A percentile compares a stretch with the other conserved stretches of the same genome.
Evolutionary conservation across 306 rosid species (phyloP).

Genomic region (Quercus wislizeni): DNA sequence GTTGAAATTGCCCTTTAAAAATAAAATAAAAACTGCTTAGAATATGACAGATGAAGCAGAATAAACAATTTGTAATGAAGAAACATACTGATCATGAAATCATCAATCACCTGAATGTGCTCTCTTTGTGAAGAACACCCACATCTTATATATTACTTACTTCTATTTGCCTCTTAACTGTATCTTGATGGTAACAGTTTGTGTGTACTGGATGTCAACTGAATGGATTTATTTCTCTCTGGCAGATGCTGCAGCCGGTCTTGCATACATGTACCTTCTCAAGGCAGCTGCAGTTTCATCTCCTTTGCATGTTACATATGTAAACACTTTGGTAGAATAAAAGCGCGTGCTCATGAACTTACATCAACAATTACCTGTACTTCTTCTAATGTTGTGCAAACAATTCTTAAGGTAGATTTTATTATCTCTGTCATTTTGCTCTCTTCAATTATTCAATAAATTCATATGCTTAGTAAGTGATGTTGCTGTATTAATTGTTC

Average conservation of each 20-base stretch:
- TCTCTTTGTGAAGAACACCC: not conserved
- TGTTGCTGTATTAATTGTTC: constrained; percentile 1
- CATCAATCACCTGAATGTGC: not conserved
- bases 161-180: not conserved
- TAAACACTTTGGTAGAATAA: constrained; percentile 74
- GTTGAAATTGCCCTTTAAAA: not conserved
- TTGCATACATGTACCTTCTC: constrained; percentile 68
- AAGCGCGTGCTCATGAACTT: constrained; percentile 81
- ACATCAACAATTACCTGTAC: constrained; percentile 87
- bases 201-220: not conserved
- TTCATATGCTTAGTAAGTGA: not conserved
- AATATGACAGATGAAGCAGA: not conserved
- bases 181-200: not conserved
- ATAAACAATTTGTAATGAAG: not conserved
- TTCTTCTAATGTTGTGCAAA: constrained; percentile 88
- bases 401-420: constrained; percentile 74
- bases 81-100: not conserved
- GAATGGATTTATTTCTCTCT: constrained; percentile 52
- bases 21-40: not conserved
- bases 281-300: constrained; percentile 61
- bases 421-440: not conserved
- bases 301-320: constrained; percentile 79
- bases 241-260: constrained; percentile 82
- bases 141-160: not conserved
- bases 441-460: not conserved